Evolutionary conservation across 1,284 basidiomycete species (phyloP).

Genomic region (Ustilago crameri): DNA sequence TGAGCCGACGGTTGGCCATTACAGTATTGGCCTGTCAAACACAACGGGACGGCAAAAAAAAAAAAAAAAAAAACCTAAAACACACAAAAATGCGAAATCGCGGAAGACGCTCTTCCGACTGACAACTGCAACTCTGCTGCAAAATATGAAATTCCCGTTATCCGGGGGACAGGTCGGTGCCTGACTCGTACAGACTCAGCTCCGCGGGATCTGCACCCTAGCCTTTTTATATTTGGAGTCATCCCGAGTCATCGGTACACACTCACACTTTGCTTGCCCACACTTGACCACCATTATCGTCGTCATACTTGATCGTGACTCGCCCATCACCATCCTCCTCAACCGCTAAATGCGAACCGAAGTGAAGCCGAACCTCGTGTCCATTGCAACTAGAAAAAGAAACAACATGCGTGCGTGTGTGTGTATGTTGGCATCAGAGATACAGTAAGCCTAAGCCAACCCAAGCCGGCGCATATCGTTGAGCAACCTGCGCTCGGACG

Average conservation of each 20-base stretch:
- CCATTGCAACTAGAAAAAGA: too few species aligned
- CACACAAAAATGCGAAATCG: too few species aligned
- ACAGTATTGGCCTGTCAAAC: too few species aligned
- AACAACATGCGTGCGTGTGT: too few species aligned
- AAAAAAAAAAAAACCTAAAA: background rate
- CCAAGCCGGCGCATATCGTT: constrained; percentile 46
- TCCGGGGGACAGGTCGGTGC: too few species aligned
- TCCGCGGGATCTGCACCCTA: constrained; percentile 17
- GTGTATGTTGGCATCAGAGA: background rate
- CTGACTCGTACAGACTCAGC: constrained; percentile 18
- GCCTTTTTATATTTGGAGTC: too few species aligned
- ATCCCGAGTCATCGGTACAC: constrained; percentile 13
- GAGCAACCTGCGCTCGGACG: constrained; percentile 49
- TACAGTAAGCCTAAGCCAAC: constrained; percentile 12
- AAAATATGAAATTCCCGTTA: too few species aligned
- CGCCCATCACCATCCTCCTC: constrained; percentile 2
- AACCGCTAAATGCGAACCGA: background rate
- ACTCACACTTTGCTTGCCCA: background rate
- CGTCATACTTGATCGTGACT: background rate
- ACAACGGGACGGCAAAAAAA: too few species aligned
- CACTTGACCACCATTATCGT: background rate
- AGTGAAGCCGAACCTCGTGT: background rate
- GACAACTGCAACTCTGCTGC: too few species aligned
- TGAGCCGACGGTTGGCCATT: too few species aligned
- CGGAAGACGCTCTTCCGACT: constrained; percentile 20